Percentiles rank a stretch among this genome's conserved stretches.
phyloP scores from a whole-genome alignment of 345 rosid species.

The Gossypioides kirkii region DNA sequence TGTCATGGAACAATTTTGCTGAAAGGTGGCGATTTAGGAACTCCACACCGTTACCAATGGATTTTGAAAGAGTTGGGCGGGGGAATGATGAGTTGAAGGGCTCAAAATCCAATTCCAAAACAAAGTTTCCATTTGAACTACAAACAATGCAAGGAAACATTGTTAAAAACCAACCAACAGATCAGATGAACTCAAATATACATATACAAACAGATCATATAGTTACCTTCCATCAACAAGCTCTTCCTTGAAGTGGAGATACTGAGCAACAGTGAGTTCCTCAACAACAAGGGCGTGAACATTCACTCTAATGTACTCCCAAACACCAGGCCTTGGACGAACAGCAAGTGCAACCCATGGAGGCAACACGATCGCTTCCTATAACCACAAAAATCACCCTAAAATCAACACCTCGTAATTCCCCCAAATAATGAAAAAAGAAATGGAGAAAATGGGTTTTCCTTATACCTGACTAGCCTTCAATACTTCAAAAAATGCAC shows the following conservation, averaged over 20 bases:
- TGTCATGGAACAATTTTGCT: constrained; percentile 90
- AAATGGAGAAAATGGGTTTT: neutral
- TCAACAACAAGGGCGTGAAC: constrained; percentile 77
- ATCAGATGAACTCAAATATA: neutral
- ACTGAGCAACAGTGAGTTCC: constrained; percentile 73
- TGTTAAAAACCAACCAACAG: neutral
- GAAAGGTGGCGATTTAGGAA: constrained; percentile 97
- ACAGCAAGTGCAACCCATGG: constrained; percentile 94
- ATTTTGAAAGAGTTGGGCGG: constrained; percentile 82
- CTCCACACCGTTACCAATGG: constrained; percentile 92
- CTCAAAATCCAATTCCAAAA: constrained; percentile 92
- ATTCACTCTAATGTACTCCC: constrained; percentile 84
- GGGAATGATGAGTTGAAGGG: constrained; percentile 88
- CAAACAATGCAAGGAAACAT: constrained; percentile 6
- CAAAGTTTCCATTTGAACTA: constrained; percentile 75
- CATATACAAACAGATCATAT: neutral
- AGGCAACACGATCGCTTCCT: constrained; percentile 90
- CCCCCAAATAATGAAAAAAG: neutral
- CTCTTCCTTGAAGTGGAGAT: constrained; percentile 89
- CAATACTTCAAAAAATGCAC: constrained; percentile 56
- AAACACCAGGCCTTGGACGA: constrained; percentile 94
- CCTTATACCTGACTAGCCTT: constrained; percentile 48
- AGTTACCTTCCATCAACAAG: constrained; percentile 86
- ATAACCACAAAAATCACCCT: constrained; percentile 8
- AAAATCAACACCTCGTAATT: neutral